Evolutionary conservation across 2,329 filamentous ascomycete species (phyloP).

Genomic region (Botryosphaeria dothidea): DNA sequence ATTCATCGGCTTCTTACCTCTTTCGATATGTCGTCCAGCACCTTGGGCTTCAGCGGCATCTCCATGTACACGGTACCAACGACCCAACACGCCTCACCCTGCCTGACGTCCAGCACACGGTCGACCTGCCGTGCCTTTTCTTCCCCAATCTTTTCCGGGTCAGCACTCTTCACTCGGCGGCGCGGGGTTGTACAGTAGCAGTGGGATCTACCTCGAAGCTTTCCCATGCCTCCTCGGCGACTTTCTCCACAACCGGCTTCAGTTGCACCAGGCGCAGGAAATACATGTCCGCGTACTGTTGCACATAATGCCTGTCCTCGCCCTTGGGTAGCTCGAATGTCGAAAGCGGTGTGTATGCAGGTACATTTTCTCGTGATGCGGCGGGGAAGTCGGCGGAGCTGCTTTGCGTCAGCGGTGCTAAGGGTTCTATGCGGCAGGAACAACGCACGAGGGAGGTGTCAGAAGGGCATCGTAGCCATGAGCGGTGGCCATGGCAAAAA

Average conservation of each 20-base stretch:
- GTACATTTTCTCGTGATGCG: slow-evolving; percentile 33
- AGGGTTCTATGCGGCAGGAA: background rate
- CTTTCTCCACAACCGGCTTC: slow-evolving; percentile 76
- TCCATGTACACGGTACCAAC: slow-evolving; percentile 96
- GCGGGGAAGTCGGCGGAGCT: slow-evolving; percentile 8
- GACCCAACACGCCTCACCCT: slow-evolving; percentile 95
- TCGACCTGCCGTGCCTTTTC: slow-evolving; percentile 77
- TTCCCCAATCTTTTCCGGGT: slow-evolving; percentile 63
- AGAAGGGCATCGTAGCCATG: background rate
- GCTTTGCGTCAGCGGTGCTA: background rate
- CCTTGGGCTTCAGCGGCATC: slow-evolving; percentile 93
- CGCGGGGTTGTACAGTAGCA: no score
- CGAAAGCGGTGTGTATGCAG: slow-evolving; percentile 71
- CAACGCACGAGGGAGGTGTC: background rate
- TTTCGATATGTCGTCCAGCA: slow-evolving; percentile 91
- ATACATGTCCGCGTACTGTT: slow-evolving; percentile 98
- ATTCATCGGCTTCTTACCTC: slow-evolving; percentile 57
- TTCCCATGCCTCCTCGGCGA: slow-evolving; percentile 75
- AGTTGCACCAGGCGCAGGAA: slow-evolving; percentile 86
- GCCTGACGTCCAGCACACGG: slow-evolving; percentile 89
- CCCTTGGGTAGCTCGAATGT: slow-evolving; percentile 72
- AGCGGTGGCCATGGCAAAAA: background rate
- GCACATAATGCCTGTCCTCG: slow-evolving; percentile 71
- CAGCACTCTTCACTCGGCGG: no score
- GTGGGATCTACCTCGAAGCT: slow-evolving; percentile 58